Base-by-base conservation (phyloP, 2,329 filamentous ascomycete genomes). In the Neonectria ditissima region DNA sequence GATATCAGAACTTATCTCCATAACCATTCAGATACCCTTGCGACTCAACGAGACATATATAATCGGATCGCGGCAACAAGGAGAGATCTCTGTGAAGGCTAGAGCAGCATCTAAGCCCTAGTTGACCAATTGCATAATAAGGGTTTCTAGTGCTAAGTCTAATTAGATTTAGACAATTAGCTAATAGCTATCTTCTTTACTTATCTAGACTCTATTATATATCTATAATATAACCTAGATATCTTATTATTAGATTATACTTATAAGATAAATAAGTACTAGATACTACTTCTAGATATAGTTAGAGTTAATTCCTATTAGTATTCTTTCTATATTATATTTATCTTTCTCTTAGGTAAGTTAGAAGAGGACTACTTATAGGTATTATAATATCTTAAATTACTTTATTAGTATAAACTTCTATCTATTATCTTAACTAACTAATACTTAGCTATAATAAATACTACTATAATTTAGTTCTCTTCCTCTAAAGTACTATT, bases 21-120 rank as follows among this genome's bases (percentile, higher is more conserved):
- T 28, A 34, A 68, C 20, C 26, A 65, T 59, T 63, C 41, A 6
- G 52, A 60, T 45, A 63, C 62, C 4, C 20, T 71, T 9, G 66
- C 65, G 44, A 71, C 65, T 28, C 52, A 69, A 47, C 52, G 65
- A 65, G 62, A 71, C 61, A 57, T 73, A n/a, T 70, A 70, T 47
- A 72, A 70, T 48, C 48, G 53, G 14, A 69, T 69, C 63, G 63
- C 57, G 22, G 61, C 56, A 16, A 43, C 41, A 26, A 64, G 59
- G 55, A 55, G 54, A 65, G 62, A 66, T 30, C 13, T 67, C 20
- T 39, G 26, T 20, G 54, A 67, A 52, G n/a, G n/a, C n/a, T n/a
- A n/a, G n/a, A n/a, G n/a, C n/a, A n/a, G n/a, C n/a, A n/a, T n/a
- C n/a, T n/a, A 59, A 41, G 63, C 71, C 37, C 63, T 74, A 55